These are phyloP conservation scores for Bacterosira constricta DNA, from an alignment of 108 stramenopile genomes.

Conservation along the genomic window DNA sequence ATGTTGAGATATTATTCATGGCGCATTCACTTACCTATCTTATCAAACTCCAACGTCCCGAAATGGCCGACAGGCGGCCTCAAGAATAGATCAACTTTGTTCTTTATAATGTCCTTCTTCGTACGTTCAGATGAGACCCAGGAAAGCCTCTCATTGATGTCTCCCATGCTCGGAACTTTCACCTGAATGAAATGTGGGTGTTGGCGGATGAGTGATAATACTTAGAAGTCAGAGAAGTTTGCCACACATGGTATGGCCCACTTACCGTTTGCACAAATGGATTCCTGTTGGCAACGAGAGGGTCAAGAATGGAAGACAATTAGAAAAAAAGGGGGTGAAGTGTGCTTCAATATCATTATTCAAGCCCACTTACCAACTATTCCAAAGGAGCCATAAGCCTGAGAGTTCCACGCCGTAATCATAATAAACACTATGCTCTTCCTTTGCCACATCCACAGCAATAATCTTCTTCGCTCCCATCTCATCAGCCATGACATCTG, in stretches of 20 bases:
- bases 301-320: not conserved
- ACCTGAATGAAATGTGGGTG: no score
- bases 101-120: slow-evolving; percentile 24
- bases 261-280: slow-evolving; percentile 65
- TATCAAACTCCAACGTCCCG: slow-evolving; percentile 58
- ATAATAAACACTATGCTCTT: slow-evolving; percentile 41
- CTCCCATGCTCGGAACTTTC: slow-evolving; percentile 58
- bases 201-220: no score
- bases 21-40: no score
- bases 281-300: slow-evolving; percentile 38
- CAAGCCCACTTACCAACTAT: slow-evolving; percentile 11
- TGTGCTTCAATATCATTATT: no score
- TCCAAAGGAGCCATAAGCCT: slow-evolving; percentile 59
- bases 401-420: slow-evolving; percentile 57
- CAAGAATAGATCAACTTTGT: slow-evolving; percentile 44
- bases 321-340: no score
- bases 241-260: no score
- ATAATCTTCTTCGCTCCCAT: slow-evolving; percentile 60
- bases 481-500: slow-evolving; percentile 60
- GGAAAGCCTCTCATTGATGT: slow-evolving; percentile 46
- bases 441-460: slow-evolving; percentile 54
- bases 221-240: no score
- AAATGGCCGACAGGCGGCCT: slow-evolving; percentile 50
- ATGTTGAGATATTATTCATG: no score
- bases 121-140: slow-evolving; percentile 61